phyloP scores from a whole-genome alignment of 495 filamentous ascomycete species.

The Gamarada debralockiae region DNA sequence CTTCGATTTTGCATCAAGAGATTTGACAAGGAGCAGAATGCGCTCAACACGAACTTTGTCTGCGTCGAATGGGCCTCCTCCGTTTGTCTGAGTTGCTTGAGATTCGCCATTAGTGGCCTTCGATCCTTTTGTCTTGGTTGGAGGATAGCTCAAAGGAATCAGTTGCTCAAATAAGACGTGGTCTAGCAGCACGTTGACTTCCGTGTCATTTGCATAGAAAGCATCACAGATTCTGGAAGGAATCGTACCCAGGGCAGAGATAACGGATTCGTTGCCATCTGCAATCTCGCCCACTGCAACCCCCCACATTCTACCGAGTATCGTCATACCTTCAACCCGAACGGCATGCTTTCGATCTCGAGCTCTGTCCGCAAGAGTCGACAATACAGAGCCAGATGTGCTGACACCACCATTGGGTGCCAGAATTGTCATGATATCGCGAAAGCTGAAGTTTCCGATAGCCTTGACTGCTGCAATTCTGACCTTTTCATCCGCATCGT shows the following conservation, averaged over 20 bases:
- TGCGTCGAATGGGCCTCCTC: conserved; percentile 52
- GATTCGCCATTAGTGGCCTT: conserved; percentile 58
- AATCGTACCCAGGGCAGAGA: conserved; percentile 66
- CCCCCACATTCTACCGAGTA: conserved; percentile 84
- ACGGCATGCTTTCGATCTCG: conserved; percentile 82
- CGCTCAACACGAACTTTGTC: conserved; percentile 85
- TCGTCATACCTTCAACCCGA: conserved; percentile 78
- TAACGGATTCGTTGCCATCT: conserved; percentile 72
- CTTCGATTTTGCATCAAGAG: conserved; percentile 73
- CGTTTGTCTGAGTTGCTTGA: conserved; percentile 38
- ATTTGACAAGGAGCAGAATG: conserved; percentile 73
- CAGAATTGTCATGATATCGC: conserved; percentile 75
- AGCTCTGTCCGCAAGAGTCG: conserved; percentile 78
- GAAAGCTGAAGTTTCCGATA: conserved; percentile 71
- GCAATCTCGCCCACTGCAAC: conserved; percentile 85
- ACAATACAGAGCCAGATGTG: conserved; percentile 66
- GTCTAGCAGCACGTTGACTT: conserved; percentile 80
- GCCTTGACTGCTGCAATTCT: conserved; percentile 80
- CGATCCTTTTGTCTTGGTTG: conserved; percentile 63
- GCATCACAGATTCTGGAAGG: conserved; percentile 84
- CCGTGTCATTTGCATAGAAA: conserved; percentile 85
- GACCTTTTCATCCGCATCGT: conserved; percentile 86
- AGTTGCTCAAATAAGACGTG: conserved; percentile 82
- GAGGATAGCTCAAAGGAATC: conserved; percentile 80
- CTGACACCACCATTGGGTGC: conserved; percentile 67